Evolutionary conservation across 2,329 filamentous ascomycete genomes (phyloP).

Genomic region (Cercospora nicotianae): DNA sequence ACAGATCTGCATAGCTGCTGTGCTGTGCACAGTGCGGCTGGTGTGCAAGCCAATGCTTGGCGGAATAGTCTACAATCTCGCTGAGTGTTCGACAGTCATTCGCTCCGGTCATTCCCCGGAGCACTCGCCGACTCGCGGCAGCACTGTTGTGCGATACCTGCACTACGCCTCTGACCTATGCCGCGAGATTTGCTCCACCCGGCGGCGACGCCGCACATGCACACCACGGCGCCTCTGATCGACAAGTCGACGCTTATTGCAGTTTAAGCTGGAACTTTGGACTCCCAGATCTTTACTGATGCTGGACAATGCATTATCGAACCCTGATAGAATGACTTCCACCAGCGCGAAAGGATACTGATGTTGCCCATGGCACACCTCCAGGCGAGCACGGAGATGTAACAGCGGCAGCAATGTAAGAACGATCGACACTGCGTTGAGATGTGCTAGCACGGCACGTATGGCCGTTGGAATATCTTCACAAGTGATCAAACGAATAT

Average conservation of each 20-base stretch:
- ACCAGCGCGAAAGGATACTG: not conserved
- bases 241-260: not conserved
- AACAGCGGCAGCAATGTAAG: not conserved
- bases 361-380: not conserved
- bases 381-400: not conserved
- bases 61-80: not conserved
- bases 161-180: not conserved
- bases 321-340: not conserved
- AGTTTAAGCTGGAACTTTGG: not conserved
- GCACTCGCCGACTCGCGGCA: not conserved
- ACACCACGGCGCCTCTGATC: not conserved
- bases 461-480: not conserved
- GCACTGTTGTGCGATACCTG: not conserved
- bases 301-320: not conserved
- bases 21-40: not conserved
- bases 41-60: not conserved
- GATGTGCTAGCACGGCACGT: not conserved
- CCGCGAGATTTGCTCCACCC: not conserved
- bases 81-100: not conserved
- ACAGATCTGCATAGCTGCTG: not conserved
- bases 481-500: not conserved
- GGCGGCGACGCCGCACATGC: not conserved
- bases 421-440: not conserved
- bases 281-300: not conserved
- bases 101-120: not conserved